Evolutionary conservation across 1,284 basidiomycete species (phyloP).

Genomic region (Rhodotorula mucilaginosa): DNA sequence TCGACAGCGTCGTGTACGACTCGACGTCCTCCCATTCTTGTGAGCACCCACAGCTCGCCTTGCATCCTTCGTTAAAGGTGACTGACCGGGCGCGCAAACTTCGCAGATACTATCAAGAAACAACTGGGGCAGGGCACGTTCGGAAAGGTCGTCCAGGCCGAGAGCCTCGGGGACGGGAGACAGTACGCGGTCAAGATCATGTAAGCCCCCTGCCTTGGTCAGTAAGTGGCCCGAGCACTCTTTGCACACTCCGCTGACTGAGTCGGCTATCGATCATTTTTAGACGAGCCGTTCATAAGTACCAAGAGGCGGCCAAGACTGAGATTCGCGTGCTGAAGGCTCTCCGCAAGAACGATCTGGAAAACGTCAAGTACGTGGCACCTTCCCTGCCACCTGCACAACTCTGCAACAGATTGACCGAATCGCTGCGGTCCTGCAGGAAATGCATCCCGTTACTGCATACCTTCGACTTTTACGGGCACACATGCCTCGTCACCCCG

Average conservation of each 20-base stretch:
- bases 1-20: neutral
- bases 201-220: slow-evolving; percentile 7
- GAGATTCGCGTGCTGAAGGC: slow-evolving; percentile 93
- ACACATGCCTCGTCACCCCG: slow-evolving; percentile 97
- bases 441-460: slow-evolving; percentile 97
- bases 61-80: too few relatives aligned
- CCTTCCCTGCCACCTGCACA: neutral
- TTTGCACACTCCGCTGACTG: neutral
- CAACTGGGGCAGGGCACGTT: slow-evolving; percentile 97
- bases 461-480: slow-evolving; percentile 95
- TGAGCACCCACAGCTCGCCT: too few relatives aligned
- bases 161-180: slow-evolving; percentile 61
- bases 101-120: slow-evolving; percentile 64
- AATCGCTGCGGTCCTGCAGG: slow-evolving; percentile 53
- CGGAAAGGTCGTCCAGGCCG: slow-evolving; percentile 95
- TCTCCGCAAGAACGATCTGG: slow-evolving; percentile 84
- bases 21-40: too few relatives aligned
- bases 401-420: neutral
- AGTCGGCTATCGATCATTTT: too few relatives aligned
- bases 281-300: slow-evolving; percentile 82
- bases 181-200: slow-evolving; percentile 99
- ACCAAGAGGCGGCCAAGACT: slow-evolving; percentile 97
- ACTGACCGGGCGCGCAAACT: rapidly evolving
- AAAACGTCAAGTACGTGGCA: slow-evolving; percentile 54
- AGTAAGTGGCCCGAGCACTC: neutral